Percentiles rank a stretch among this genome's conserved stretches.
Conservation (phyloP, 352 stramenopile species). For the Phytopythium sindhum region DNA sequence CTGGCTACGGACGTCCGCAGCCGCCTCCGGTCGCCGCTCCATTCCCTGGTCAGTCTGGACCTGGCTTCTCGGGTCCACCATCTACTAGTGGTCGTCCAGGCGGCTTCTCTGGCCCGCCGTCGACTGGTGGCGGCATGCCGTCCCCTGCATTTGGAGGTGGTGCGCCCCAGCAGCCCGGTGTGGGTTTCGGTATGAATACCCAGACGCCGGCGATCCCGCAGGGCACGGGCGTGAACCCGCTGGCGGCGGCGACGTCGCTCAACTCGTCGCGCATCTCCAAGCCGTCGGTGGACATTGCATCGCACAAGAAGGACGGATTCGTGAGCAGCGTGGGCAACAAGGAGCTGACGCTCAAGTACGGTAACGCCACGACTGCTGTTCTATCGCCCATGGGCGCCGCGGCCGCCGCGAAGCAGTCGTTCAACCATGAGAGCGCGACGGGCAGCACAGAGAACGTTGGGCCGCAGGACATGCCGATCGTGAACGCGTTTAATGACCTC, state of each 20-base stretch:
- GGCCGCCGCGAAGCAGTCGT: constrained; percentile 32
- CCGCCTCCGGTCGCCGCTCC: constrained; percentile 33
- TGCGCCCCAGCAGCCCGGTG: constrained; percentile 23
- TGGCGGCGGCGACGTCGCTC: constrained; percentile 46
- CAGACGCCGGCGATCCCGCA: constrained; percentile 49
- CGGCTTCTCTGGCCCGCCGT: constrained; percentile 35
- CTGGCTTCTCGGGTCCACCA: constrained; percentile 43
- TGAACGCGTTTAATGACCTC: constrained; percentile 79
- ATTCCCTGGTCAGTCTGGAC: constrained; percentile 18
- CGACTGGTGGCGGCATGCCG: constrained; percentile 23
- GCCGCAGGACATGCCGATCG: constrained; percentile 73
- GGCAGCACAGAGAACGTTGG: constrained; percentile 75
- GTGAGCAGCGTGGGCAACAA: constrained; percentile 85
- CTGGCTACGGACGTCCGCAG: constrained; percentile 35
- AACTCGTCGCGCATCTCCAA: constrained; percentile 77
- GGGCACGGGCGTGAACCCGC: constrained; percentile 65
- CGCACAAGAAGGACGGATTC: constrained; percentile 82
- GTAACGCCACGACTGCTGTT: constrained; percentile 60
- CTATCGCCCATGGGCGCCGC: constrained; percentile 45
- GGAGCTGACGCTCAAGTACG: constrained; percentile 84
- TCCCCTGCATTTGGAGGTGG: constrained; percentile 27
- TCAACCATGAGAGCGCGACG: constrained; percentile 39
- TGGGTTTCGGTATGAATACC: constrained; percentile 25
- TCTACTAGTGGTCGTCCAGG: constrained; percentile 35
- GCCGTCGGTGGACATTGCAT: constrained; percentile 76